phyloP scores from a whole-genome alignment of 768 basidiomycete genomes.

The Russula ochroleuca region DNA sequence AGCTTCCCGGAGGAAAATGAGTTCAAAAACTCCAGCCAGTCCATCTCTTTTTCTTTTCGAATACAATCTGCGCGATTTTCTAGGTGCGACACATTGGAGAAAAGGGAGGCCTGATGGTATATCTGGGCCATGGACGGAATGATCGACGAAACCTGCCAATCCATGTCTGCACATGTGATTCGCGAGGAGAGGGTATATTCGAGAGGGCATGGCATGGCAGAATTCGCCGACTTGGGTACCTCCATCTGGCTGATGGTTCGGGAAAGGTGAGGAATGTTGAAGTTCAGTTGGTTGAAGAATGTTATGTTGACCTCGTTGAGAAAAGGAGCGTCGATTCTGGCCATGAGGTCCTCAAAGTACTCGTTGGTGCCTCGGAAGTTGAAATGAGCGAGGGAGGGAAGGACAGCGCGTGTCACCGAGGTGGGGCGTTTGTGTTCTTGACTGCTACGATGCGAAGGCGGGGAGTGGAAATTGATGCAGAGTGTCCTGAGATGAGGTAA shows the following conservation, averaged over 20 bases:
- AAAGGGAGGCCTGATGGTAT: not conserved
- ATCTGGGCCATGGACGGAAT: conserved; percentile 6
- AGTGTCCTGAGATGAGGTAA: not conserved
- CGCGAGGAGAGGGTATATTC: not conserved
- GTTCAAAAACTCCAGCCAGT: conserved; percentile 8
- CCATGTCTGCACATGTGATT: not conserved
- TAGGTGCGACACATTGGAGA: not conserved
- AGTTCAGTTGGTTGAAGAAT: conserved; percentile 1
- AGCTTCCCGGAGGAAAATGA: not conserved
- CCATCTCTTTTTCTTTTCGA: not conserved
- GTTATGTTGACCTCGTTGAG: not conserved
- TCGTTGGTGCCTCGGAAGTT: conserved; percentile 6
- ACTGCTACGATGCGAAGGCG: not conserved
- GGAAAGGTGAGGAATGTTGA: not conserved
- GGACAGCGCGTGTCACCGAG: not conserved
- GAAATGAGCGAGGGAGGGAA: not conserved
- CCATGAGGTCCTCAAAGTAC: not conserved
- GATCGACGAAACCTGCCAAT: conserved; percentile 10
- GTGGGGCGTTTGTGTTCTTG: not conserved
- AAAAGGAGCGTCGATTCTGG: not conserved
- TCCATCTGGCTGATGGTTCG: conserved; percentile 8
- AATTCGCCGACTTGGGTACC: not conserved
- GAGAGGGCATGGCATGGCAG: not conserved
- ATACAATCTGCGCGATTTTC: not conserved
- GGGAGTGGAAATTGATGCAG: not conserved